A percentile compares a stretch with the other conserved stretches of the same genome.
phyloP scores from a whole-genome alignment of 768 basidiomycete genomes.

The Strobilomyces dryophilus region DNA sequence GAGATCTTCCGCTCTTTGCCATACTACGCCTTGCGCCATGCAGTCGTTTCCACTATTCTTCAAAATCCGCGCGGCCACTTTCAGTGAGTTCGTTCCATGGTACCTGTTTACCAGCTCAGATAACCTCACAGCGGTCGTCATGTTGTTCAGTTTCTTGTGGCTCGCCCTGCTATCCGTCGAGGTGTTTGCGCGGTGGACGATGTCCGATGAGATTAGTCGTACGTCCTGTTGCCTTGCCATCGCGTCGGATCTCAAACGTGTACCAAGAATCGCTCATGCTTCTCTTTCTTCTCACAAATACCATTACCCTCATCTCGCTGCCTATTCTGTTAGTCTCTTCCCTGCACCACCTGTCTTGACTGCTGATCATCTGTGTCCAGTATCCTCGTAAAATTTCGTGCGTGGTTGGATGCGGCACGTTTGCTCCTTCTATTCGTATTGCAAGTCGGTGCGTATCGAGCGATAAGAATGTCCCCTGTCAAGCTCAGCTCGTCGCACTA shows the following conservation, averaged over 20 bases:
- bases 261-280: conserved; percentile 36
- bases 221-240: conserved; percentile 13
- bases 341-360: background rate
- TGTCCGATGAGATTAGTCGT: conserved; percentile 45
- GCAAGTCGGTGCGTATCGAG: conserved; percentile 41
- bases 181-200: conserved; percentile 44
- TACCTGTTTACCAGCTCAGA: background rate
- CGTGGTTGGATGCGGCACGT: conserved; percentile 53
- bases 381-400: conserved; percentile 43
- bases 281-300: conserved; percentile 40
- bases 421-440: conserved; percentile 41
- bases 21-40: conserved; percentile 13
- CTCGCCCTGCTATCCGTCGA: conserved; percentile 43
- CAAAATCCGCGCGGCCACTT: conserved; percentile 26
- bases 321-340: conserved; percentile 39
- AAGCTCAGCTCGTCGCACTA: background rate
- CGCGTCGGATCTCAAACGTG: background rate
- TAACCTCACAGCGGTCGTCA: conserved; percentile 35
- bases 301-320: conserved; percentile 37
- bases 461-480: background rate
- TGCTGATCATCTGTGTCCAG: conserved; percentile 24
- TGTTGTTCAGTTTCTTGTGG: conserved; percentile 46
- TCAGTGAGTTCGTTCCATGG: conserved; percentile 19
- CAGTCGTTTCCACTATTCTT: conserved; percentile 31
- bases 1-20: conserved; percentile 7